A percentile compares a stretch with the other conserved stretches of the same genome.
Conservation (phyloP, 106 monocot species). For the Allium sativum region DNA sequence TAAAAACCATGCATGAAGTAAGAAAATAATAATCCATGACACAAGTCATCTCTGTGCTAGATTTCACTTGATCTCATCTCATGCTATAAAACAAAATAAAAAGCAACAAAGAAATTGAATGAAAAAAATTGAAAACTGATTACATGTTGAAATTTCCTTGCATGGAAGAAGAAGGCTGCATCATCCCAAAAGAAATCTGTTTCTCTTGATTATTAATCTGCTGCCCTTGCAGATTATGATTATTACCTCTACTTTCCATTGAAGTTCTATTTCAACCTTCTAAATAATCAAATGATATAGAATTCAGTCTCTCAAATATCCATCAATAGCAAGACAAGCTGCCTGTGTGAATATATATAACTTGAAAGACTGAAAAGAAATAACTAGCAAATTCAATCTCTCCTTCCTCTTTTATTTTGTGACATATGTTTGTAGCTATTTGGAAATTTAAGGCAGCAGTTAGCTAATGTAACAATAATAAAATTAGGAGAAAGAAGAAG, state of each 20-base stretch:
- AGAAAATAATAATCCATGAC: not conserved
- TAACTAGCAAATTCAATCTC: conserved; percentile 2
- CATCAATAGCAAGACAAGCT: conserved; percentile 11
- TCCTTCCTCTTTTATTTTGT: not conserved
- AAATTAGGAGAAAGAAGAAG: not conserved
- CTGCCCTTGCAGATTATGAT: conserved; percentile 12
- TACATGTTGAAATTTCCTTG: conserved; percentile 25
- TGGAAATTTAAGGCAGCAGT: no score
- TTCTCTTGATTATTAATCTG: conserved; percentile 12
- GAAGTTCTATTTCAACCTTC: no score
- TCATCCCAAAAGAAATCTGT: conserved; percentile 24
- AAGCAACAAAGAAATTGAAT: not conserved
- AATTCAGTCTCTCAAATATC: not conserved
- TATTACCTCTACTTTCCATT: not conserved
- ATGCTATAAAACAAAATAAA: conserved; percentile 4
- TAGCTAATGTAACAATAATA: not conserved
- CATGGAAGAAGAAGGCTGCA: conserved; percentile 33
- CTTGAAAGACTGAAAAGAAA: not conserved
- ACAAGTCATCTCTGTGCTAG: not conserved
- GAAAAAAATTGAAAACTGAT: not conserved
- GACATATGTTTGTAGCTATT: no score
- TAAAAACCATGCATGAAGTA: not conserved
- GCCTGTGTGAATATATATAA: not conserved
- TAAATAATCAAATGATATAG: no score
- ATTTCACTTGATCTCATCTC: not conserved